Percentiles rank a stretch among this genome's conserved stretches.
These are phyloP conservation scores for Brassica rapa DNA, from an alignment of 345 rosid genomes.

Conservation along the genomic window DNA sequence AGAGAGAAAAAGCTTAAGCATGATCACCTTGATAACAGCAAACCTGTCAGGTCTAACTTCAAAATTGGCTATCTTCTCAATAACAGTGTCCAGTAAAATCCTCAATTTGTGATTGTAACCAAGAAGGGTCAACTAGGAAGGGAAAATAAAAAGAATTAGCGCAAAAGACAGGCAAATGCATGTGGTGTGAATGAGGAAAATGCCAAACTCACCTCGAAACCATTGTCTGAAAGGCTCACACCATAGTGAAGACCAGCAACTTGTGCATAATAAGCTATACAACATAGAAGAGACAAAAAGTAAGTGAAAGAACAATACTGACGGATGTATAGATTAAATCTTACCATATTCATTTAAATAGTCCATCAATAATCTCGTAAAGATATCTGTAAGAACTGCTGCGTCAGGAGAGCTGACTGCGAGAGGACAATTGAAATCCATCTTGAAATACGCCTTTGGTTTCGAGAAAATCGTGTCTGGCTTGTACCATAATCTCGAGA, in stretches of 20 bases:
- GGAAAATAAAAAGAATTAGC: neutral
- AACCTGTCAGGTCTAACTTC: conserved; percentile 81
- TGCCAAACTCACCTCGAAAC: conserved; percentile 67
- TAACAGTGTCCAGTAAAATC: conserved; percentile 70
- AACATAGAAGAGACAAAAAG: conserved; percentile 32
- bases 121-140: conserved; percentile 60
- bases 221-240: conserved; percentile 53
- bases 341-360: conserved; percentile 95
- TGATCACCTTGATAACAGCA: conserved; percentile 78
- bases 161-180: neutral
- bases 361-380: conserved; percentile 76
- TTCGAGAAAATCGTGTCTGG: conserved; percentile 77
- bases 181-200: neutral
- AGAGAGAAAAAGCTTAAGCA: neutral
- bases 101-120: conserved; percentile 93
- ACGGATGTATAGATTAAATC: conserved; percentile 19
- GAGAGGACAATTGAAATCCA: conserved; percentile 80
- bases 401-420: conserved; percentile 79
- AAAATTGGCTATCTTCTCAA: conserved; percentile 69
- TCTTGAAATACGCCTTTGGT: conserved; percentile 81
- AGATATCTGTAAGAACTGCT: conserved; percentile 67
- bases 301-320: neutral
- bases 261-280: conserved; percentile 90
- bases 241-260: conserved; percentile 84
- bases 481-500: conserved; percentile 79